These are phyloP conservation scores for Gossypium mustelinum DNA, from an alignment of 345 rosid species.

Conservation along the genomic window DNA sequence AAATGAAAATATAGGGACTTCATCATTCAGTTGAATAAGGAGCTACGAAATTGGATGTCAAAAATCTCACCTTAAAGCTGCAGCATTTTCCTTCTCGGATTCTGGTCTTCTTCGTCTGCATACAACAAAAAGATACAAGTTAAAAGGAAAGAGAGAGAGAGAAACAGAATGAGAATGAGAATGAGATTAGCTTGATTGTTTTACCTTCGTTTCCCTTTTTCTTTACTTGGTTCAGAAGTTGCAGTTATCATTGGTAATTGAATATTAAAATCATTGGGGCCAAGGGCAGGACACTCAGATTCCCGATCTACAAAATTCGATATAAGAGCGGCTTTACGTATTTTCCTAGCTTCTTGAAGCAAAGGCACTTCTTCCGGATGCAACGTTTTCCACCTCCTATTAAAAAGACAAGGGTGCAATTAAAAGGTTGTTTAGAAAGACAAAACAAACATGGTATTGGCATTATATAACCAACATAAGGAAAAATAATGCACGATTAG, in stretches of 20 bases:
- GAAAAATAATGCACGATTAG: not conserved
- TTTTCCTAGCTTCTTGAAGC: slow-evolving; percentile 52
- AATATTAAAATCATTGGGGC: slow-evolving; percentile 45
- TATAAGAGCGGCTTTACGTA: slow-evolving; percentile 43
- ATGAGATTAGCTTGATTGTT: not conserved
- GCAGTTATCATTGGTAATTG: slow-evolving; percentile 27
- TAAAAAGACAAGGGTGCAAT: slow-evolving; percentile 10
- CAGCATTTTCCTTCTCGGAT: slow-evolving; percentile 26
- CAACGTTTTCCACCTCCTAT: slow-evolving; percentile 77
- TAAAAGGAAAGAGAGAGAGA: not conserved
- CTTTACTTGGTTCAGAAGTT: slow-evolving; percentile 37
- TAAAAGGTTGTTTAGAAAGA: not conserved
- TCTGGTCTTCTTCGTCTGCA: slow-evolving; percentile 29
- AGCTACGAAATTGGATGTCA: not conserved
- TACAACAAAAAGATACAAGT: slow-evolving; percentile 7
- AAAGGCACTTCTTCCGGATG: slow-evolving; percentile 62
- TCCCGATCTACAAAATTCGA: slow-evolving; percentile 89
- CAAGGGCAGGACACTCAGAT: slow-evolving; percentile 69
- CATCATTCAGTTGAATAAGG: not conserved
- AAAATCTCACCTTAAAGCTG: slow-evolving; percentile 25
- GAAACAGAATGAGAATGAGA: not conserved
- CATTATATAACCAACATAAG: not conserved
- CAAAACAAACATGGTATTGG: not conserved
- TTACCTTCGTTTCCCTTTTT: slow-evolving; percentile 49
- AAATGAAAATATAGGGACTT: not conserved